Evolutionary conservation across 225 moss, liverwort and hornwort genomes (phyloP), one percentile per base, ranked within the genome.

Genomic region (Marchantia paleacea): DNA sequence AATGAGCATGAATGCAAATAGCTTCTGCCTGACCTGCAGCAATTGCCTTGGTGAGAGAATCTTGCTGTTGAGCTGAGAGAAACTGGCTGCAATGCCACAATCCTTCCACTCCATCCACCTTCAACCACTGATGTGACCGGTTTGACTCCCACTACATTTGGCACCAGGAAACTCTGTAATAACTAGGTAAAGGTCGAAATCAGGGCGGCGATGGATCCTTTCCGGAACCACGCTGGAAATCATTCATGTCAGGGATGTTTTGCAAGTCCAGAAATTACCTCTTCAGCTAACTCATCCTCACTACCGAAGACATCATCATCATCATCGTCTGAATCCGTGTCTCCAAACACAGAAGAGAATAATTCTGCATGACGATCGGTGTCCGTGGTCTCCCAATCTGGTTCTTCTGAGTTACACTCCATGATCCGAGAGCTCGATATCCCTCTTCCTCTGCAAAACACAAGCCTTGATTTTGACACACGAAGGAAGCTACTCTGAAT

Each of bases 81-180:
- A 93, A 92, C 58, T 62, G 29, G 24, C 78, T 84, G 14, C 88
- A 90, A 24, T 85, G 86, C 92, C 92, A 95, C 47, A 95, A 83
- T 22, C 95, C 95, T 53, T 86, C 80, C 50, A 92, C 90, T 18
- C 64, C 52, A 19, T 79, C 80, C 75, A 92, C 90, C 29, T 87
- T 75, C 55, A 81, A 71, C 95, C 93, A 95, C 10, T 4, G 8
- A 50, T 66, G 52, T 22, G 68, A 70, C 19, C 51, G 52, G 20
- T 18, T 24, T n/a, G 80, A 55, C 72, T 57, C 75, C 55, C 7
- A 61, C 82, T 69, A 12, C 24, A 20, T 12, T 47, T 10, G 3
- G 13, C 13, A 80, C 53, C 73, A 39, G 4, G 70, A 54, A n/a
- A 77, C 54, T 28, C 72, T 52, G 52, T 20, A 50, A 50, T 49